A percentile compares a stretch with the other conserved stretches of the same genome.
These are phyloP conservation scores for Teratosphaeria nubilosa DNA, from an alignment of 2,329 filamentous ascomycete species.

Conservation along the genomic window DNA sequence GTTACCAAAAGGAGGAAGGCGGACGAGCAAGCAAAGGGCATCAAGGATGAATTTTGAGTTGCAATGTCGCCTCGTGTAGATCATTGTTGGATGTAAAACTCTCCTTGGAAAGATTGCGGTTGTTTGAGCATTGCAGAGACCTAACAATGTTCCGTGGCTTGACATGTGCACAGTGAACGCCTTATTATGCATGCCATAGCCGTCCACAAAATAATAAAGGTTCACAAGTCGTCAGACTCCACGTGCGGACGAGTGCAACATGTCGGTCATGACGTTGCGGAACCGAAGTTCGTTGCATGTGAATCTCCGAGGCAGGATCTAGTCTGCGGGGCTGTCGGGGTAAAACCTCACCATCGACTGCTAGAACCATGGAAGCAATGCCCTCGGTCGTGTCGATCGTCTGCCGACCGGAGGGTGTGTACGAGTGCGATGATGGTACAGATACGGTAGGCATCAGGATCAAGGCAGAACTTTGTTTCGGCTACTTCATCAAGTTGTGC, in stretches of 20 bases:
- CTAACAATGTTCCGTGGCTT: too few species aligned
- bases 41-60: conserved; percentile 42
- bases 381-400: background rate
- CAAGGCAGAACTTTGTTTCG: background rate
- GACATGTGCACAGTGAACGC: too few species aligned
- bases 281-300: background rate
- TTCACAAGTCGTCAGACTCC: too few species aligned
- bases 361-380: background rate
- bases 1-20: conserved; percentile 39
- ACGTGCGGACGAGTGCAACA: background rate
- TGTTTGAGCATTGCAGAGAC: too few species aligned
- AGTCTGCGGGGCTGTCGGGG: background rate
- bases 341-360: background rate
- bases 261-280: background rate
- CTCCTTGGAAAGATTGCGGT: too few species aligned
- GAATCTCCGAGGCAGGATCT: background rate
- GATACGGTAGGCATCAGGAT: background rate
- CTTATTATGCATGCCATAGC: too few species aligned
- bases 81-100: background rate
- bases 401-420: background rate
- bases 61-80: too few species aligned
- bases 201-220: too few species aligned
- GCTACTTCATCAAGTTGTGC: background rate
- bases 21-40: conserved; percentile 38
- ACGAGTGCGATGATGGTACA: background rate